These are phyloP conservation scores for Nannochloropsis salina DNA, from an alignment of 108 stramenopile species.

Conservation along the genomic window DNA sequence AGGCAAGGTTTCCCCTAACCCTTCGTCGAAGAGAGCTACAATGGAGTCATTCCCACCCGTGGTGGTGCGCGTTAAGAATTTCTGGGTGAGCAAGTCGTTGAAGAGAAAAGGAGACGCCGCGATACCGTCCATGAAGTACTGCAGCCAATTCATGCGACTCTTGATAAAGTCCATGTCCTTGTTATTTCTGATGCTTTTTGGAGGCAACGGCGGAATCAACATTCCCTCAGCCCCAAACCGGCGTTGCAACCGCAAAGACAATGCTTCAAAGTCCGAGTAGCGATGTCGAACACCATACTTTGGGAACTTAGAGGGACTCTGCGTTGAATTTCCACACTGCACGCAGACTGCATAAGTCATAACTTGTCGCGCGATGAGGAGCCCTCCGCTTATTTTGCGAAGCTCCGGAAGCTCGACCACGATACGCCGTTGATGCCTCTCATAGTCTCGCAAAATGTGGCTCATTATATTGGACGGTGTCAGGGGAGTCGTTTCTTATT, in stretches of 20 bases:
- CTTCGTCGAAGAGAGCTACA: neutral
- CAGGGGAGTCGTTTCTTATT: no score
- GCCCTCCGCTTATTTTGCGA: neutral
- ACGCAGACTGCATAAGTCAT: slow-evolving; percentile 13
- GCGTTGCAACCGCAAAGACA: neutral
- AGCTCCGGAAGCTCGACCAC: neutral
- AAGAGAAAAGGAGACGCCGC: neutral
- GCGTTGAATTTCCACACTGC: neutral
- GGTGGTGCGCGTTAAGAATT: neutral
- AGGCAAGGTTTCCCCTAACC: neutral
- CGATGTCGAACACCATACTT: slow-evolving; percentile 4
- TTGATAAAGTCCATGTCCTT: neutral
- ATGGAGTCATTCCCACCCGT: neutral
- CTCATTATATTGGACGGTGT: neutral
- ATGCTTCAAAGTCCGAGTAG: neutral
- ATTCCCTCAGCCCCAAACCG: slow-evolving; percentile 4
- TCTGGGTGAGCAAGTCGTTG: neutral
- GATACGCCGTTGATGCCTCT: neutral
- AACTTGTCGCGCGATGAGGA: neutral
- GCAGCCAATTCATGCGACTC: neutral
- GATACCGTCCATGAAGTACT: neutral
- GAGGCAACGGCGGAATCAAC: slow-evolving; percentile 3
- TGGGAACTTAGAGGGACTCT: neutral
- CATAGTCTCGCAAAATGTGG: neutral
- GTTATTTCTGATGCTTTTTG: neutral